Conservation (phyloP, 2,329 filamentous ascomycete species). For the Cercospora sojina region DNA sequence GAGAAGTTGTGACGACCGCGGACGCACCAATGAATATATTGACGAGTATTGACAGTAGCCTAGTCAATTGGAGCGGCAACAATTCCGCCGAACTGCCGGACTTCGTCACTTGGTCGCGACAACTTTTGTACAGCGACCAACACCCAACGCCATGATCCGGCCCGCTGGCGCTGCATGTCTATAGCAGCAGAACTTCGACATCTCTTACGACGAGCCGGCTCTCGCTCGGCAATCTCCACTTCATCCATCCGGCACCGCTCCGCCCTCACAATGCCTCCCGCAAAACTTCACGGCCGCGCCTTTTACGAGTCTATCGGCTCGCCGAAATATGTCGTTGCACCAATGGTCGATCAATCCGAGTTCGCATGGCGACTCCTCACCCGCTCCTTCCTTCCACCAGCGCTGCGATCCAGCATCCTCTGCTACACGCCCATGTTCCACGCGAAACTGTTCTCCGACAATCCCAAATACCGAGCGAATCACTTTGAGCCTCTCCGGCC, state of each 20-base stretch:
- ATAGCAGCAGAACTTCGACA: not conserved
- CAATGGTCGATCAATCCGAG: conserved; percentile 98
- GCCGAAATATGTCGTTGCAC: conserved; percentile 85
- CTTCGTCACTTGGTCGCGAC: not conserved
- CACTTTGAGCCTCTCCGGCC: conserved; percentile 71
- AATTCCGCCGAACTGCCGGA: not conserved
- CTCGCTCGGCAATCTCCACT: not conserved
- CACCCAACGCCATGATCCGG: not conserved
- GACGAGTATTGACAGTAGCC: not conserved
- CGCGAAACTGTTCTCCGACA: conserved; percentile 80
- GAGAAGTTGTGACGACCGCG: not conserved
- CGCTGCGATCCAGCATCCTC: conserved; percentile 62
- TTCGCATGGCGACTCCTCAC: conserved; percentile 97
- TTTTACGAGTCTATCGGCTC: conserved; percentile 96
- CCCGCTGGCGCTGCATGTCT: conserved; percentile 1
- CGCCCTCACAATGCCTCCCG: conserved; percentile 27
- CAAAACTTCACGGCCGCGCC: conserved; percentile 61
- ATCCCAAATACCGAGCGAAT: conserved; percentile 69
- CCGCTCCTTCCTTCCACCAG: conserved; percentile 79
- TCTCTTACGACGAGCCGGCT: conserved; percentile 7
- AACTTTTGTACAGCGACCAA: not conserved
- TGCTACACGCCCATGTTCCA: conserved; percentile 97
- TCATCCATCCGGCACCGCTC: not conserved
- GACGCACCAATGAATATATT: not conserved
- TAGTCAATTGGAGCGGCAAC: not conserved